Evolutionary conservation across 495 filamentous ascomycete genomes (phyloP).

Genomic region (Talaromyces liani): DNA sequence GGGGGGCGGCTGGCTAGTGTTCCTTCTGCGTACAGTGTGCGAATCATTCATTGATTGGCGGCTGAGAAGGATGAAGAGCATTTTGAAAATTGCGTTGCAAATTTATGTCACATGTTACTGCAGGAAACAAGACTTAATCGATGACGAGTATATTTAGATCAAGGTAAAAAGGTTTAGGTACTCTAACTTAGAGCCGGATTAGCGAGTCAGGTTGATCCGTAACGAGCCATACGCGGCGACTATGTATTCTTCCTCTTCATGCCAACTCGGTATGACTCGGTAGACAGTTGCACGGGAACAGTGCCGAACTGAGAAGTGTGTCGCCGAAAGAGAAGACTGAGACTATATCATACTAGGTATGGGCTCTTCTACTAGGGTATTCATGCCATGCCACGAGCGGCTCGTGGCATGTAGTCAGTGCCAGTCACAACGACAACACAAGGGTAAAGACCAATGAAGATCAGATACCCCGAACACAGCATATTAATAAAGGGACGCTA

Average conservation of each 20-base stretch:
- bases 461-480: neutral
- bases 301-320: constrained; percentile 3
- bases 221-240: neutral
- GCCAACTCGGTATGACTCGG: constrained; percentile 3
- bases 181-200: neutral
- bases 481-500: neutral
- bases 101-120: neutral
- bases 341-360: neutral
- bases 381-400: constrained; percentile 1
- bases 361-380: neutral
- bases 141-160: neutral
- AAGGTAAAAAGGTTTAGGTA: neutral
- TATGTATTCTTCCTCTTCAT: neutral
- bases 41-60: neutral
- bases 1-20: neutral
- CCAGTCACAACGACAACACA: no score
- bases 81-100: neutral
- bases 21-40: neutral
- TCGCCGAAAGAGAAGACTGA: neutral
- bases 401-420: neutral
- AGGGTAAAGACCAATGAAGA: neutral
- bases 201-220: neutral
- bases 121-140: neutral
- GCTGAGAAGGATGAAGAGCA: neutral
- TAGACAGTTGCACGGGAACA: neutral